Evolutionary conservation across 2,329 filamentous ascomycete species (phyloP).

Genomic region (Cercospora sp.): DNA sequence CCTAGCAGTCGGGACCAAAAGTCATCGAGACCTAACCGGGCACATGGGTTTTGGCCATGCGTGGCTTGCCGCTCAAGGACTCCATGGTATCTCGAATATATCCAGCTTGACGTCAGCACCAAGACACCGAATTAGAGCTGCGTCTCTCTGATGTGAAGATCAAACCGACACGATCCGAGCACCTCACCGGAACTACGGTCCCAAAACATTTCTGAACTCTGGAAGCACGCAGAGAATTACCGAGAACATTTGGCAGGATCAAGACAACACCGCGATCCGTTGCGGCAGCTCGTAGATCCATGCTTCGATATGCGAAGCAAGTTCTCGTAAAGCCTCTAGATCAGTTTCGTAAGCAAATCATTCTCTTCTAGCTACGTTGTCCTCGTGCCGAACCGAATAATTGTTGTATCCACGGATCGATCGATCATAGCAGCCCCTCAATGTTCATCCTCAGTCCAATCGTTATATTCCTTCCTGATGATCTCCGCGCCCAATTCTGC

Average conservation of each 20-base stretch:
- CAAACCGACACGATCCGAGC: neutral
- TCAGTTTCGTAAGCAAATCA: neutral
- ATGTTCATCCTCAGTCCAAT: conserved; percentile 8
- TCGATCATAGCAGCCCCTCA: neutral
- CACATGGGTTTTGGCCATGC: neutral
- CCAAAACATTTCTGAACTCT: neutral
- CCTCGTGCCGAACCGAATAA: neutral
- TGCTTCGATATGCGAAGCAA: neutral
- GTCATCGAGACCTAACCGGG: neutral
- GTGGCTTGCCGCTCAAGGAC: neutral
- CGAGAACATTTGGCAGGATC: neutral
- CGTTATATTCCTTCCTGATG: conserved; percentile 21
- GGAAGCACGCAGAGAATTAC: neutral
- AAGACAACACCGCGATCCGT: neutral
- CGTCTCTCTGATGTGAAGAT: neutral
- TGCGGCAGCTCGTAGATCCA: neutral
- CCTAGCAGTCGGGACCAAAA: neutral
- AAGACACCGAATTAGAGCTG: neutral
- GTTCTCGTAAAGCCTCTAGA: neutral
- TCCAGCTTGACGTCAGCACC: neutral
- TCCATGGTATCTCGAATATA: neutral
- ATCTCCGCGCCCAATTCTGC: conserved; percentile 22
- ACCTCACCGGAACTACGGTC: neutral
- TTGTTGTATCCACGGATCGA: neutral
- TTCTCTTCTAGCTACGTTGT: neutral